phyloP scores from a whole-genome alignment of 1,139 yeast genomes.

The Yamadazyma mexicana region DNA sequence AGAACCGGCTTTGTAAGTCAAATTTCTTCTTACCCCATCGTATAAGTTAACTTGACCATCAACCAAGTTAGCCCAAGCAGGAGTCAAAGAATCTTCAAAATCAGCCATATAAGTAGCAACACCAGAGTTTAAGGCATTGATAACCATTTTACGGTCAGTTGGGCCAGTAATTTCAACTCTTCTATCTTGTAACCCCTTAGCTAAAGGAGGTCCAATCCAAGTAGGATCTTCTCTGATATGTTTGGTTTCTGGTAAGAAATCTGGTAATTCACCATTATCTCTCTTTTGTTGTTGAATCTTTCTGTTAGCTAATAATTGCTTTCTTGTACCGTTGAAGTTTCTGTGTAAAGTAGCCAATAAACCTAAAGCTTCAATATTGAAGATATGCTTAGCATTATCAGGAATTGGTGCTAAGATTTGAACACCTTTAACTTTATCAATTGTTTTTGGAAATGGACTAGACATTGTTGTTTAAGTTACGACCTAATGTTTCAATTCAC shows the following conservation, averaged over 20 bases:
- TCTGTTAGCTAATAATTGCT: slow-evolving; percentile 60
- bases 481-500: no score
- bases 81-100: slow-evolving; percentile 92
- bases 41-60: slow-evolving; percentile 89
- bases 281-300: slow-evolving; percentile 58
- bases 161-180: slow-evolving; percentile 90
- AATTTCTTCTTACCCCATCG: slow-evolving; percentile 77
- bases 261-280: slow-evolving; percentile 70
- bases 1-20: slow-evolving; percentile 55
- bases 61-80: slow-evolving; percentile 89
- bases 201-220: slow-evolving; percentile 80
- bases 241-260: slow-evolving; percentile 70
- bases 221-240: slow-evolving; percentile 69
- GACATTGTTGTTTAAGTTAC: slow-evolving; percentile 28
- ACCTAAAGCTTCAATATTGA: slow-evolving; percentile 68
- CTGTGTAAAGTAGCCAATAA: slow-evolving; percentile 76
- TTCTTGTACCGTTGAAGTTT: slow-evolving; percentile 62
- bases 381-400: slow-evolving; percentile 57
- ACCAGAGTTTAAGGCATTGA: slow-evolving; percentile 85
- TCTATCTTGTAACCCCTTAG: slow-evolving; percentile 75
- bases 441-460: slow-evolving; percentile 53
- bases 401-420: slow-evolving; percentile 66
- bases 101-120: slow-evolving; percentile 95
- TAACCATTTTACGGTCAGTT: slow-evolving; percentile 87
- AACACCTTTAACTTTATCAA: slow-evolving; percentile 61